Percentiles rank a stretch among this genome's conserved stretches.
These are phyloP conservation scores for Sequoiadendron giganteum DNA, from an alignment of 75 land plant species.

Conservation along the genomic window DNA sequence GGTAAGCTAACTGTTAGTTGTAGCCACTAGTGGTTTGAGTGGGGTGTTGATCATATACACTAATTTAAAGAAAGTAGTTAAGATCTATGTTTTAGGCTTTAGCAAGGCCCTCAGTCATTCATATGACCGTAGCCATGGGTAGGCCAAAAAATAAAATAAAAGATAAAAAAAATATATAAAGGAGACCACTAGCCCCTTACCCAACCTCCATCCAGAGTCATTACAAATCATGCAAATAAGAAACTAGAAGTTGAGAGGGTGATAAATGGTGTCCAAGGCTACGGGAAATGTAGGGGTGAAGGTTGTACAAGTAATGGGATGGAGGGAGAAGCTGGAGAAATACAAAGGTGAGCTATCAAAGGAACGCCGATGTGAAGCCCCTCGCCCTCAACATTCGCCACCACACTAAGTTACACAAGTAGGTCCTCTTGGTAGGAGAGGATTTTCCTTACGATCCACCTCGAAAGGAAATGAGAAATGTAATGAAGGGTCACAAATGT, in stretches of 20 bases:
- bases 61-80: no score
- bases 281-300: constrained; percentile 20
- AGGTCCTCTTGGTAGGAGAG: constrained; percentile 81
- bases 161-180: no score
- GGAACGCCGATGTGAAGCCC: constrained; percentile 80
- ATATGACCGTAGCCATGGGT: no score
- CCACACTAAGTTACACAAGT: constrained; percentile 75
- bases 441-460: constrained; percentile 95
- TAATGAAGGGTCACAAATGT: constrained; percentile 93
- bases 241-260: not conserved
- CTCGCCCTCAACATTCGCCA: constrained; percentile 77
- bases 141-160: no score
- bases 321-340: constrained; percentile 61
- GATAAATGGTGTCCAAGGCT: constrained; percentile 24
- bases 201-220: no score
- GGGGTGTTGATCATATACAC: no score
- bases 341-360: constrained; percentile 76
- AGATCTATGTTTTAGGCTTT: no score
- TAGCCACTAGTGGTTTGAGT: no score
- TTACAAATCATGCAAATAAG: not conserved
- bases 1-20: no score
- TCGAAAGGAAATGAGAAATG: constrained; percentile 67
- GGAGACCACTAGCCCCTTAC: no score
- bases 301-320: constrained; percentile 30
- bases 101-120: no score